Evolutionary conservation across 139 green algal species (phyloP).

Genomic region (Chlorella sp.): DNA sequence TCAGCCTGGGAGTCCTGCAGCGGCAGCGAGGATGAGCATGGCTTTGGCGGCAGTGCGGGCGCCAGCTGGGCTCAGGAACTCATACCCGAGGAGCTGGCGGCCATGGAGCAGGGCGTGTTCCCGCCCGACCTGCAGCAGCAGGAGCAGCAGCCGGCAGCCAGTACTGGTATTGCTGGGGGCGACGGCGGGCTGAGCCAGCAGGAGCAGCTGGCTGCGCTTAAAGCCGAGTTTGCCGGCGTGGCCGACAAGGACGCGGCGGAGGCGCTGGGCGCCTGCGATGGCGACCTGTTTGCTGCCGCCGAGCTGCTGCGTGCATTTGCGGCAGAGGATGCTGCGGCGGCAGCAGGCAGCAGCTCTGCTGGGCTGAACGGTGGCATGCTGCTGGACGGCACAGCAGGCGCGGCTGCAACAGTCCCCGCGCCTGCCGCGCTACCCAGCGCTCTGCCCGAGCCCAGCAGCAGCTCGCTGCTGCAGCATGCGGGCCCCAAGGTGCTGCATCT

Average conservation of each 20-base stretch:
- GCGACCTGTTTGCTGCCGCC: conserved; percentile 19
- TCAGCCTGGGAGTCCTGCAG: conserved; percentile 3
- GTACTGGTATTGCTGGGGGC: neutral
- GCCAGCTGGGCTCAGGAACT: conserved; percentile 15
- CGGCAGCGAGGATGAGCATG: neutral
- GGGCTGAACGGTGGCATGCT: neutral
- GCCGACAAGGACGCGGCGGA: neutral
- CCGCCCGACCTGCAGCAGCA: neutral
- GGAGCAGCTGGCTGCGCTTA: neutral
- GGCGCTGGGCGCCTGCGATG: conserved; percentile 18
- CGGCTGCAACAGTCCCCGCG: conserved; percentile 1
- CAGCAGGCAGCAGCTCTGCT: neutral
- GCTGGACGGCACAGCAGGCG: neutral
- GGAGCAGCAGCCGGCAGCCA: neutral
- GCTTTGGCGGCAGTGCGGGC: neutral
- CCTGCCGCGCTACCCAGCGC: neutral
- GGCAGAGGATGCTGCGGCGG: conserved; percentile 1
- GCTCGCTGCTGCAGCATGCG: neutral
- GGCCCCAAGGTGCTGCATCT: conserved; percentile 26
- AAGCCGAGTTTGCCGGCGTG: neutral
- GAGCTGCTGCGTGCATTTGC: conserved; percentile 15
- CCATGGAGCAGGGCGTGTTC: neutral
- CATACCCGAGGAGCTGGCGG: neutral
- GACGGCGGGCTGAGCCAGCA: neutral
- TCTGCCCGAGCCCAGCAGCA: neutral